These are phyloP conservation scores for Suillus fuscotomentosus DNA, from an alignment of 768 basidiomycete species.

Conservation along the genomic window DNA sequence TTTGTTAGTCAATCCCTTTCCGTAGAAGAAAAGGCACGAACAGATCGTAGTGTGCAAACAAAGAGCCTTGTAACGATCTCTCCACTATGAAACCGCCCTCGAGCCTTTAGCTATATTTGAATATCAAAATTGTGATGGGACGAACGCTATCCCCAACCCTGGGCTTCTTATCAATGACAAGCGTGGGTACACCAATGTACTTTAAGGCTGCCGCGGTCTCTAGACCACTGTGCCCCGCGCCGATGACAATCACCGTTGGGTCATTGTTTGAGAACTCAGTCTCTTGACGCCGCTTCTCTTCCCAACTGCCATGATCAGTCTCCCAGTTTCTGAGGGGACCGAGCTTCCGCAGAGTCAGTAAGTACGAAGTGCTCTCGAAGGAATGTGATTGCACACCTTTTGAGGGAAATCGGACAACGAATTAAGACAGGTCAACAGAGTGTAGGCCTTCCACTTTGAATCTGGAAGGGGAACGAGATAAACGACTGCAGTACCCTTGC, in stretches of 20 bases:
- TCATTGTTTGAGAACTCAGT: constrained; percentile 45
- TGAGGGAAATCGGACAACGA: constrained; percentile 57
- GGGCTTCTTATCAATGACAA: constrained; percentile 57
- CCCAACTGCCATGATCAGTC: constrained; percentile 57
- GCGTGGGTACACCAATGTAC: constrained; percentile 49
- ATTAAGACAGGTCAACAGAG: constrained; percentile 59
- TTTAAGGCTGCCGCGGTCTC: constrained; percentile 64
- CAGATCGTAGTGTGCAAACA: constrained; percentile 56
- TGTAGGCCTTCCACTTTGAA: constrained; percentile 57
- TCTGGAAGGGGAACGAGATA: constrained; percentile 48
- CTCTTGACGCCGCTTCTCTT: constrained; percentile 40
- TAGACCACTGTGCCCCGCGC: constrained; percentile 68
- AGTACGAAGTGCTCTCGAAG: background rate
- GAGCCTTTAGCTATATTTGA: background rate
- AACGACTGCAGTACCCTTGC: constrained; percentile 50
- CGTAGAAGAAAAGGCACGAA: constrained; percentile 20
- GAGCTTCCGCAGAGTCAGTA: constrained; percentile 11
- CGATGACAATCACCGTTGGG: constrained; percentile 61
- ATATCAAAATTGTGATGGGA: background rate
- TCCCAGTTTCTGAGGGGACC: constrained; percentile 42
- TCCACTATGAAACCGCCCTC: constrained; percentile 37
- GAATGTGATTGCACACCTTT: constrained; percentile 22
- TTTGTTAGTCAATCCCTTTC: background rate
- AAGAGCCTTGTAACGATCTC: constrained; percentile 32
- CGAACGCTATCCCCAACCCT: constrained; percentile 48